A percentile compares a stretch with the other conserved stretches of the same genome.
Evolutionary conservation across 805 yeast species (phyloP).

Genomic region (Barnettozyma siamensis): DNA sequence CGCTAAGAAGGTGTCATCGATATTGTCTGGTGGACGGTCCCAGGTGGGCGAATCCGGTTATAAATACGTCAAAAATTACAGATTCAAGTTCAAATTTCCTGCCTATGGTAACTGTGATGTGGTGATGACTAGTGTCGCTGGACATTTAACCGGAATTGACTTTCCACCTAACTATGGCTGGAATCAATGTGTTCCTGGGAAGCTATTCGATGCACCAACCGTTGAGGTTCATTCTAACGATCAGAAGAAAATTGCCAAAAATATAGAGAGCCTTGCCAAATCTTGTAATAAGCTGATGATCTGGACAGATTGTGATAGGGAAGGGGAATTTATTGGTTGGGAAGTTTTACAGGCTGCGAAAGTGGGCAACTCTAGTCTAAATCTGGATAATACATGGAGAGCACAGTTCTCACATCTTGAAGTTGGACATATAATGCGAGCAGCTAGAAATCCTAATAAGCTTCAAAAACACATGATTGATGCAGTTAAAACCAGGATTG

Average conservation of each 20-base stretch:
- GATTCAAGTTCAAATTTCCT: slow-evolving; percentile 63
- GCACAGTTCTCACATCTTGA: slow-evolving; percentile 89
- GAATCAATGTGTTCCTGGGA: slow-evolving; percentile 60
- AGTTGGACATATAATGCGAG: slow-evolving; percentile 60
- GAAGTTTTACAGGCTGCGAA: slow-evolving; percentile 72
- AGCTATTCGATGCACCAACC: slow-evolving; percentile 68
- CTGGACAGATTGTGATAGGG: slow-evolving; percentile 99
- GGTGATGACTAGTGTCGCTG: slow-evolving; percentile 89
- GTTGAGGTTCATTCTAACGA: slow-evolving; percentile 34
- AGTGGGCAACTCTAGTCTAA: slow-evolving; percentile 39
- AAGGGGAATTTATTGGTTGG: slow-evolving; percentile 89
- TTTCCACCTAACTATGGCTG: slow-evolving; percentile 58
- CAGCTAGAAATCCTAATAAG: slow-evolving; percentile 62
- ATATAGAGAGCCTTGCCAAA: slow-evolving; percentile 63
- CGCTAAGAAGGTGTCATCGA: slow-evolving; percentile 73
- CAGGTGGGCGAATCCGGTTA: slow-evolving; percentile 42
- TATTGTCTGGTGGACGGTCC: slow-evolving; percentile 68
- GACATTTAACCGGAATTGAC: slow-evolving; percentile 68
- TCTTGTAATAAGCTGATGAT: slow-evolving; percentile 65
- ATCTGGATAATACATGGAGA: slow-evolving; percentile 50
- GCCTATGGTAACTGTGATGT: slow-evolving; percentile 62
- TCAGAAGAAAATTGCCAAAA: slow-evolving; percentile 47
- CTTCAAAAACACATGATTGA: slow-evolving; percentile 66
- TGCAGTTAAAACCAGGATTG: slow-evolving; percentile 84
- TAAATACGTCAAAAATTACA: slow-evolving; percentile 74